A percentile compares a stretch with the other conserved stretches of the same genome.
Evolutionary conservation across 371 early-diverging fungal genomes (phyloP).

Genomic region (Circinella minor): DNA sequence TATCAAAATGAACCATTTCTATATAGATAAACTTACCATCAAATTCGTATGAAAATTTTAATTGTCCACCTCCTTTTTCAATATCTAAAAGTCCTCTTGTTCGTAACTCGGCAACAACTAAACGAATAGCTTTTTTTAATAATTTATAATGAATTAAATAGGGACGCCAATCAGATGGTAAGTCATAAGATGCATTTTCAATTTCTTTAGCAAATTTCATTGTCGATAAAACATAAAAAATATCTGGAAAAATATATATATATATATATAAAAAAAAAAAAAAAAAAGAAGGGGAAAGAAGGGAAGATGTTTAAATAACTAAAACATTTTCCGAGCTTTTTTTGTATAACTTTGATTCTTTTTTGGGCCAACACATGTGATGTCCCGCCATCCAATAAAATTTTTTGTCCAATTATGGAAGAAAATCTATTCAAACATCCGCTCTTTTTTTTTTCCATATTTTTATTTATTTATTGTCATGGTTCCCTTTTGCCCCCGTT

Average conservation of each 20-base stretch:
- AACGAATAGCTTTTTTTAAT: conserved; percentile 66
- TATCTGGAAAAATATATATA: not conserved
- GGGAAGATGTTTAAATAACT: not conserved
- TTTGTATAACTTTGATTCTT: not conserved
- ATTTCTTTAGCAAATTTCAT: conserved; percentile 84
- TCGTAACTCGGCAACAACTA: conserved; percentile 64
- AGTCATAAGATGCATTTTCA: conserved; percentile 64
- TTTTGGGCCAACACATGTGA: conserved; percentile 11
- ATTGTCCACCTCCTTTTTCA: conserved; percentile 1
- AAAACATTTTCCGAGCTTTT: too few species aligned
- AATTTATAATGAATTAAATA: conserved; percentile 69
- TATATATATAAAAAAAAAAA: not conserved
- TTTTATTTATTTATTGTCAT: not conserved
- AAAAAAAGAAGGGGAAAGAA: not conserved
- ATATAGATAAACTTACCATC: conserved; percentile 16
- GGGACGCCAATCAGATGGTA: conserved; percentile 71
- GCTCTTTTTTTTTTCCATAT: too few species aligned
- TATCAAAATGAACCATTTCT: too few species aligned
- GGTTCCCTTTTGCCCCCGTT: not conserved
- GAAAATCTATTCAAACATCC: conserved; percentile 1
- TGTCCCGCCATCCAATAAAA: conserved; percentile 13
- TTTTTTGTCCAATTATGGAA: conserved; percentile 6
- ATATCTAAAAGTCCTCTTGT: conserved; percentile 12
- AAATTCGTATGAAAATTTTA: conserved; percentile 14
- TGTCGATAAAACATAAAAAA: not conserved